Percentiles rank a stretch among this genome's conserved stretches.
Evolutionary conservation across 768 basidiomycete species (phyloP).

Genomic region (Leccinellum rugosiceps): DNA sequence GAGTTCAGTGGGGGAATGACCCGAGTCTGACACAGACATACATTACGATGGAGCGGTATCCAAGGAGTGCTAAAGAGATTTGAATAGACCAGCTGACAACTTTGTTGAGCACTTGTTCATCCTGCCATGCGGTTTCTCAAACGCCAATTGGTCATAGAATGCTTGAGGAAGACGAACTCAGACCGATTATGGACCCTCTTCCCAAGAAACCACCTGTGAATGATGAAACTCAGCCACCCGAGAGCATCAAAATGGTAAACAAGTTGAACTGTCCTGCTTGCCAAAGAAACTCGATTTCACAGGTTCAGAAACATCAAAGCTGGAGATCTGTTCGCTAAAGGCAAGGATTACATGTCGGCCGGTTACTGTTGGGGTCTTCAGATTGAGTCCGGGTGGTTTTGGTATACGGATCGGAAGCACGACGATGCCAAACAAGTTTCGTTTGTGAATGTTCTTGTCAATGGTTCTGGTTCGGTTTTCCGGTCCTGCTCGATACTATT

Average conservation of each 20-base stretch:
- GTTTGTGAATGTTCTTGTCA: background rate
- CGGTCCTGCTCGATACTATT: background rate
- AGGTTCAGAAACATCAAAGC: background rate
- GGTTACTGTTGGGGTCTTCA: background rate
- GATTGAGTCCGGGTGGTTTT: background rate
- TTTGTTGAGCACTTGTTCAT: background rate
- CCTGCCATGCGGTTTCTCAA: background rate
- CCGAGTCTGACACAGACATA: background rate
- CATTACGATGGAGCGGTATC: background rate
- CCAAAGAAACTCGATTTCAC: background rate
- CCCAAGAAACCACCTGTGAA: background rate
- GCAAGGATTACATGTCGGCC: background rate
- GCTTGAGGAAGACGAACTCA: background rate
- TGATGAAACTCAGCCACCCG: background rate
- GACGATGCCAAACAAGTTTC: background rate
- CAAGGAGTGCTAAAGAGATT: background rate
- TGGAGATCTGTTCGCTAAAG: background rate
- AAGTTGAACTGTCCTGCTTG: background rate
- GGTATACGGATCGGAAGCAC: background rate
- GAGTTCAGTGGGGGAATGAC: constrained; percentile 5
- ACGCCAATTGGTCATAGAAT: too few relatives aligned
- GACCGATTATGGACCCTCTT: background rate
- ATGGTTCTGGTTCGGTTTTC: background rate
- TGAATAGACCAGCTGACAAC: background rate
- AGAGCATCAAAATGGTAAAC: background rate